Percentiles rank a stretch among this genome's conserved stretches.
Evolutionary conservation across 2,329 filamentous ascomycete genomes (phyloP).

Genomic region (Hirsutella thompsonii): DNA sequence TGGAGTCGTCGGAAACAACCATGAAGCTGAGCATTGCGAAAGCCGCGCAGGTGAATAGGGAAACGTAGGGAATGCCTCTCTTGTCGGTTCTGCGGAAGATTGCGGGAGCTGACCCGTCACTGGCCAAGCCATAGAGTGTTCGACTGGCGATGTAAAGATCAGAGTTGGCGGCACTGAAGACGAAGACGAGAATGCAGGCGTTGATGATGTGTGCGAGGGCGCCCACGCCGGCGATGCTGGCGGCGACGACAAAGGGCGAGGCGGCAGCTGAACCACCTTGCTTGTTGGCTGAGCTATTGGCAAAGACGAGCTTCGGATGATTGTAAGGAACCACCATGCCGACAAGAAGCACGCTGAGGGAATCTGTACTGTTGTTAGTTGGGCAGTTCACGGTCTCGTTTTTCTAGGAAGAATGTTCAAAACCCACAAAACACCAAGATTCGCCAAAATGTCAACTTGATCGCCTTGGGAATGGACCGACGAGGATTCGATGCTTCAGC

Average conservation of each 20-base stretch:
- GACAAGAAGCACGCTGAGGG: slow-evolving; percentile 58
- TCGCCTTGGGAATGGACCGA: slow-evolving; percentile 62
- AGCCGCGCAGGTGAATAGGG: slow-evolving; percentile 45
- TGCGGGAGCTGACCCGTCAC: slow-evolving; percentile 56
- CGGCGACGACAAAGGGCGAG: slow-evolving; percentile 63
- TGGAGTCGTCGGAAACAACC: slow-evolving; percentile 46
- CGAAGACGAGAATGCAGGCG: slow-evolving; percentile 61
- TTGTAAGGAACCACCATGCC: slow-evolving; percentile 69
- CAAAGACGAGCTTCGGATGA: slow-evolving; percentile 43
- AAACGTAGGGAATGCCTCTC: slow-evolving; percentile 56
- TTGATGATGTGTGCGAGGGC: slow-evolving; percentile 57
- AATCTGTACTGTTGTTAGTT: too few species aligned
- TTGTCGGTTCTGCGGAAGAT: slow-evolving; percentile 61
- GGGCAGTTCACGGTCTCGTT: too few species aligned
- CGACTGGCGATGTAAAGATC: slow-evolving; percentile 66
- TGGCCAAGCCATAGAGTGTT: slow-evolving; percentile 60
- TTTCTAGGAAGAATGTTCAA: too few species aligned
- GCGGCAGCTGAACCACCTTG: slow-evolving; percentile 27
- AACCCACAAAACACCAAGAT: slow-evolving; percentile 76
- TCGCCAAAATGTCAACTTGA: slow-evolving; percentile 70
- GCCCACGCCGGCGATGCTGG: slow-evolving; percentile 48
- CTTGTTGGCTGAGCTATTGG: slow-evolving; percentile 43
- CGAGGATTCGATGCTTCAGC: slow-evolving; percentile 71
- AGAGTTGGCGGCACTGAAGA: slow-evolving; percentile 66
- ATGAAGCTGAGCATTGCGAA: slow-evolving; percentile 59